These are phyloP conservation scores for Pelagomonas calceolata DNA, from an alignment of 108 stramenopile species.

Conservation along the genomic window DNA sequence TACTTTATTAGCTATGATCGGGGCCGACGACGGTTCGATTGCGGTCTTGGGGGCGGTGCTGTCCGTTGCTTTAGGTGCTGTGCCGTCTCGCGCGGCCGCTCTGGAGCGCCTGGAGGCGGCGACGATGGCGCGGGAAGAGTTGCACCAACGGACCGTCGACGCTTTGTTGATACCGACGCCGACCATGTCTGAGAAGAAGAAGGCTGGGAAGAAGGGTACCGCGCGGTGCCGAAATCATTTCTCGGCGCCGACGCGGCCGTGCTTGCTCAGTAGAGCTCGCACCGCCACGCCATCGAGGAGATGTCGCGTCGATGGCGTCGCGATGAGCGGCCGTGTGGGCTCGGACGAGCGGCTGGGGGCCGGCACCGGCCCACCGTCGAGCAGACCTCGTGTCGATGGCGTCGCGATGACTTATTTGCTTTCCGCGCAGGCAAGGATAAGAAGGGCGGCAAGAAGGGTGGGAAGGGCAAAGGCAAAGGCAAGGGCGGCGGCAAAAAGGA, in stretches of 20 bases:
- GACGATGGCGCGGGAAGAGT: neutral
- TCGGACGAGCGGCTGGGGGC: no score
- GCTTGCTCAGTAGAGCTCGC: no score
- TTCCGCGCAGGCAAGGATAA: no score
- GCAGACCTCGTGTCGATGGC: no score
- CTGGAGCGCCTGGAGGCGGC: neutral
- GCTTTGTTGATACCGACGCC: neutral
- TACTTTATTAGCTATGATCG: neutral
- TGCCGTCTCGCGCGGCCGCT: neutral
- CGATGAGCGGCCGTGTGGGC: no score
- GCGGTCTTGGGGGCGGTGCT: neutral
- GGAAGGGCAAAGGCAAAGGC: neutral
- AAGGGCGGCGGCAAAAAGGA: neutral
- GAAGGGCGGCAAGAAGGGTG: conserved; percentile 7
- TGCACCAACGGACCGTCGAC: neutral
- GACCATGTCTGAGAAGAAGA: neutral
- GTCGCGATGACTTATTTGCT: no score
- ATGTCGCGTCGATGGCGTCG: no score
- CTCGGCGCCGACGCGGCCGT: no score
- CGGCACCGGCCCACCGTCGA: no score
- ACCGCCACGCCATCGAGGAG: no score
- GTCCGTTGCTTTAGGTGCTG: neutral
- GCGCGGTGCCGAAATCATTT: no score
- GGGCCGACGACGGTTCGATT: neutral
- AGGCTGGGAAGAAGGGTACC: neutral